Base-by-base conservation (phyloP, 176 grass and related monocot species). In the Sorghum bicolor region DNA sequence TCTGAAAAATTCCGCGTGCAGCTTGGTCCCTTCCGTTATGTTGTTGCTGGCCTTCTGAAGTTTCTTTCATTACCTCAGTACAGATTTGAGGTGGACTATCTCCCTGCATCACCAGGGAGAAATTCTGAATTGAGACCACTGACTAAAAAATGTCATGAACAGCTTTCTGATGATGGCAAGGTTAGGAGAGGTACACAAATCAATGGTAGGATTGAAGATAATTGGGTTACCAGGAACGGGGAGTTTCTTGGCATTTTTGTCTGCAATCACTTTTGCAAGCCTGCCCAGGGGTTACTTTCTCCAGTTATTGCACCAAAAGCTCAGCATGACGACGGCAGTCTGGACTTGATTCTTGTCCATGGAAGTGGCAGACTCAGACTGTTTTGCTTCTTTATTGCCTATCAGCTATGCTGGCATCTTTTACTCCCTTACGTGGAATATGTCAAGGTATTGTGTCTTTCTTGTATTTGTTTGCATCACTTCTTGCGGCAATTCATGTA, bases 181-280 rank as follows among this genome's bases (percentile, higher is more conserved):
- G 58, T 74, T 74, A 75, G 38, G 19, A 38, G 15, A 55, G 60
- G 39, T 44, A 64, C 70, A 41, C 67, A 66, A 58, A 77, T 36
- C 10, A 61, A 86, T 73, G 53, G 43, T 33, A 89, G 65, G 24
- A 37, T 53, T 67, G 75, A 90, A 74, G 72, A 90, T 39, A 85
- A 87, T 17, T 95, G 90, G 92, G 45, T 90, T 72, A 76, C 67
- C 41, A 95, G 76, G 79, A 88, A 90, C 79, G 95, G 95, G 45
- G 65, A 90, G 77, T 98, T 95, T 91, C 88, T 98, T 79, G 95
- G 92, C 64, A 82, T 98, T 73, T 86, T 98, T 32, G 76, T 94
- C 12, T 98, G 95, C 84, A 98, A 98, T 74, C 95, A 98, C 86
- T 85, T 86, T 15, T 98, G 92, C 75, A 95, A 83, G 83, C 94